A percentile compares a stretch with the other conserved stretches of the same genome.
Conservation (phyloP, 768 basidiomycete species). For the Tylopilus vinaceipallidus region DNA sequence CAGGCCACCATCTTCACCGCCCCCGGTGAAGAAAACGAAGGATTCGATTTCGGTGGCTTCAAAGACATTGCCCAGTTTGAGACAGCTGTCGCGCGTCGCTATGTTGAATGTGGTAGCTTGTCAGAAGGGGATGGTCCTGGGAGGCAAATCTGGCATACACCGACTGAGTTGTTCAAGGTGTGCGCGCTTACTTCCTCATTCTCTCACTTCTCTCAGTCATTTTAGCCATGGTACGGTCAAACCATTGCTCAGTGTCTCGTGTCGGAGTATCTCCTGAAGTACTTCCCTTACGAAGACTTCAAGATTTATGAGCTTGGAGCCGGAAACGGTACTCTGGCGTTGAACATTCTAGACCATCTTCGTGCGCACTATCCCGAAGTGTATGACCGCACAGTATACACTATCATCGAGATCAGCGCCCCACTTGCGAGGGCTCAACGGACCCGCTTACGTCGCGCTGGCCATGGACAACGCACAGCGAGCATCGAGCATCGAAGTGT, state of each 20-base stretch:
- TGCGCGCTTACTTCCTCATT: not conserved
- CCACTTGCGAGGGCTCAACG: conserved; percentile 73
- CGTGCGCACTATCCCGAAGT: conserved; percentile 81
- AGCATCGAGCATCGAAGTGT: conserved; percentile 74
- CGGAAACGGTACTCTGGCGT: conserved; percentile 93
- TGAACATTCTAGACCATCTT: conserved; percentile 82
- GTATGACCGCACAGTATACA: conserved; percentile 88
- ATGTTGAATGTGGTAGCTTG: conserved; percentile 66
- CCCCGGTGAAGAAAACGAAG: conserved; percentile 37
- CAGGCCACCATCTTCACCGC: conserved; percentile 87
- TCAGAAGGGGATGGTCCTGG: conserved; percentile 64
- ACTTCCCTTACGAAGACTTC: conserved; percentile 95
- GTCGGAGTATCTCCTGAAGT: conserved; percentile 89
- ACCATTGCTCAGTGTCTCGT: conserved; percentile 88
- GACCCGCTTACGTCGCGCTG: conserved; percentile 52
- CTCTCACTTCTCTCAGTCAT: conserved; percentile 8
- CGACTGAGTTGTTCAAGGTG: conserved; percentile 96
- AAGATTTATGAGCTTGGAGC: conserved; percentile 97
- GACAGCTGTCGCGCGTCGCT: conserved; percentile 72
- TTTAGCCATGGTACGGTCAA: conserved; percentile 90
- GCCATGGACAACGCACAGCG: conserved; percentile 43
- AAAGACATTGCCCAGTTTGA: conserved; percentile 76
- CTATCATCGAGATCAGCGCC: conserved; percentile 91
- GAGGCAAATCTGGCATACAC: conserved; percentile 97
- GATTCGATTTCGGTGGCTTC: conserved; percentile 67